Evolutionary conservation across 2,329 filamentous ascomycete genomes (phyloP).

Genomic region (Calonectria hawksworthii): DNA sequence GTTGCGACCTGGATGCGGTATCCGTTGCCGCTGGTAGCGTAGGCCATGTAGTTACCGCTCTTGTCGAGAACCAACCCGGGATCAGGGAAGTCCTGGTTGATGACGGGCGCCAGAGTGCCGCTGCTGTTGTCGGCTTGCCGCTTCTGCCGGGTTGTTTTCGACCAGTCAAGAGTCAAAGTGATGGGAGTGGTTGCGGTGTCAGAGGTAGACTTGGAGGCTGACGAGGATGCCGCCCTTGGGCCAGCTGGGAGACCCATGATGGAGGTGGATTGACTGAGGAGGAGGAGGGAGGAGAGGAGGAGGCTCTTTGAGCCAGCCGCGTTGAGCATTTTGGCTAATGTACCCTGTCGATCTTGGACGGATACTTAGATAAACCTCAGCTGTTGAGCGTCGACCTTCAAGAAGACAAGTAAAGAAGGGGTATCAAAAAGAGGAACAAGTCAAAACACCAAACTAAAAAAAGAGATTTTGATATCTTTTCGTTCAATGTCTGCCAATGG

Average conservation of each 20-base stretch:
- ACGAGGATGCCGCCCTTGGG: background rate
- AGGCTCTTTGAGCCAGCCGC: slow-evolving; percentile 4
- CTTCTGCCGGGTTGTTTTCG: slow-evolving; percentile 6
- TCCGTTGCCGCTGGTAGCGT: slow-evolving; percentile 66
- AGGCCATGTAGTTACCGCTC: slow-evolving; percentile 69
- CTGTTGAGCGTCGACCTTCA: background rate
- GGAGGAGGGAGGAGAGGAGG: slow-evolving; percentile 5
- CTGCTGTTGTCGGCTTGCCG: slow-evolving; percentile 21
- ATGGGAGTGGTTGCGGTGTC: background rate
- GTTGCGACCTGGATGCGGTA: slow-evolving; percentile 68
- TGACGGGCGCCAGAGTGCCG: slow-evolving; percentile 24
- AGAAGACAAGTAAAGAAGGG: background rate
- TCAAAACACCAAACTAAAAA: background rate
- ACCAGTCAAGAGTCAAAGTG: slow-evolving; percentile 19
- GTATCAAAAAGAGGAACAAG: background rate
- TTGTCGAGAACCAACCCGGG: slow-evolving; percentile 63
- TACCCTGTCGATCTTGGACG: background rate
- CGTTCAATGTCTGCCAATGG: background rate
- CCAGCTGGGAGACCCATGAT: slow-evolving; percentile 4
- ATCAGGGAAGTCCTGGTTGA: slow-evolving; percentile 65
- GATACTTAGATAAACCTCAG: background rate
- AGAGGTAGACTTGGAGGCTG: background rate
- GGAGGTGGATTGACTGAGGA: background rate
- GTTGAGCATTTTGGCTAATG: background rate
- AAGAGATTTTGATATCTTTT: background rate